These are phyloP conservation scores for Syncephalastrum contaminatum DNA, from an alignment of 371 early-diverging fungal species.

Conservation along the genomic window DNA sequence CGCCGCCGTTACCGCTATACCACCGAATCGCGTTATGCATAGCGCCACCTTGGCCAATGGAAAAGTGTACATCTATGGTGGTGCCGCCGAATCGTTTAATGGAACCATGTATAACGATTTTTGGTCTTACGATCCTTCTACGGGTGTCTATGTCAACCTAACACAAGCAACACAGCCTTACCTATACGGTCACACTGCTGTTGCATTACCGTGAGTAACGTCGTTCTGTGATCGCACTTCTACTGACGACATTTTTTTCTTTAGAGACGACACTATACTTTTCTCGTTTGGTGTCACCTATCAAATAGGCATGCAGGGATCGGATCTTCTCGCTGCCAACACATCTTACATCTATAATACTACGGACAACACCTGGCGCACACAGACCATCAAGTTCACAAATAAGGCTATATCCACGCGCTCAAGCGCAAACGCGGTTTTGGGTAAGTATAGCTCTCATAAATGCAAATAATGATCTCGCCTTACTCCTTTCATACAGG, in stretches of 20 bases:
- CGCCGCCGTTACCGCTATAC: conserved; percentile 5
- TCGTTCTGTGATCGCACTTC: background rate
- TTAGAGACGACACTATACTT: too few relatives aligned
- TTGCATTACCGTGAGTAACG: conserved; percentile 10
- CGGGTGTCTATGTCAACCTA: conserved; percentile 3
- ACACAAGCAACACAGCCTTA: background rate
- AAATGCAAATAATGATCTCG: background rate
- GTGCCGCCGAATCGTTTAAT: background rate
- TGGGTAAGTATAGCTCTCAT: conserved; percentile 2
- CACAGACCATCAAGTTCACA: too few relatives aligned
- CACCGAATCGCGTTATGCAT: conserved; percentile 2
- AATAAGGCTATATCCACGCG: too few relatives aligned
- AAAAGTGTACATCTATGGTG: conserved; percentile 16
- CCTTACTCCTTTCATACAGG: conserved; percentile 3
- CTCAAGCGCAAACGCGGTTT: conserved; percentile 2
- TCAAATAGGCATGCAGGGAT: too few relatives aligned
- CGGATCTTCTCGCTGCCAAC: too few relatives aligned
- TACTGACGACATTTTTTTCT: too few relatives aligned
- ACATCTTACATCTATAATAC: too few relatives aligned
- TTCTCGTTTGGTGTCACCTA: too few relatives aligned
- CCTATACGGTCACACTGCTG: conserved; percentile 9
- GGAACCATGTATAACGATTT: conserved; percentile 6
- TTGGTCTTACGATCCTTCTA: conserved; percentile 14
- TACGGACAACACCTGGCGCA: too few relatives aligned
- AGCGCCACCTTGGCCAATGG: conserved; percentile 9